phyloP scores from a whole-genome alignment of 805 yeast species.

The Saccharomycopsis selenospora region DNA sequence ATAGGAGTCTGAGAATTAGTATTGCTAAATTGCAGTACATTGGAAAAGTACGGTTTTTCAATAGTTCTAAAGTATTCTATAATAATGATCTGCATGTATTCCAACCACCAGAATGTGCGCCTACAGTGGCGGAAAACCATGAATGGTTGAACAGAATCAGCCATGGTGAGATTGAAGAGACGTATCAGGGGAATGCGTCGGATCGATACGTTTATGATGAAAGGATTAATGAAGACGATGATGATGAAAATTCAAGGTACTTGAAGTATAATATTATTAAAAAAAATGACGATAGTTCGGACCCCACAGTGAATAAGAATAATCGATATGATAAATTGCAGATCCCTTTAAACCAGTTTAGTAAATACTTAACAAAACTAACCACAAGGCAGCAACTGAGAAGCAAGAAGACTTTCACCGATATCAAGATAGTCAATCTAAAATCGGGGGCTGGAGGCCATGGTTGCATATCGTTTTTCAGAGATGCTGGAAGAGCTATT shows the following conservation, averaged over 20 bases:
- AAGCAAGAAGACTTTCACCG: conserved; percentile 43
- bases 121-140: conserved; percentile 37
- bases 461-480: conserved; percentile 76
- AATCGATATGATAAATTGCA: not conserved
- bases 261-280: conserved; percentile 5
- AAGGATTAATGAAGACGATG: not conserved
- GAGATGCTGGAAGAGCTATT: conserved; percentile 75
- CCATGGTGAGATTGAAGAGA: not conserved
- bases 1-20: no score
- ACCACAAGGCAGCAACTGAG: conserved; percentile 32
- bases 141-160: conserved; percentile 32
- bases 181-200: not conserved
- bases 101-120: conserved; percentile 26
- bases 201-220: not conserved
- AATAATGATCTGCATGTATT: no score
- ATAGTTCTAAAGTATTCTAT: no score
- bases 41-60: no score
- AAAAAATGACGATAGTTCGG: not conserved
- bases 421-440: conserved; percentile 59
- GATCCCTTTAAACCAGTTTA: not conserved
- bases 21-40: no score
- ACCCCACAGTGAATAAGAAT: not conserved
- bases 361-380: not conserved
- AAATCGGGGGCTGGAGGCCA: conserved; percentile 82
- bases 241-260: not conserved